Evolutionary conservation across 176 grass and related monocot species (phyloP).

Genomic region (Juncus effusus): DNA sequence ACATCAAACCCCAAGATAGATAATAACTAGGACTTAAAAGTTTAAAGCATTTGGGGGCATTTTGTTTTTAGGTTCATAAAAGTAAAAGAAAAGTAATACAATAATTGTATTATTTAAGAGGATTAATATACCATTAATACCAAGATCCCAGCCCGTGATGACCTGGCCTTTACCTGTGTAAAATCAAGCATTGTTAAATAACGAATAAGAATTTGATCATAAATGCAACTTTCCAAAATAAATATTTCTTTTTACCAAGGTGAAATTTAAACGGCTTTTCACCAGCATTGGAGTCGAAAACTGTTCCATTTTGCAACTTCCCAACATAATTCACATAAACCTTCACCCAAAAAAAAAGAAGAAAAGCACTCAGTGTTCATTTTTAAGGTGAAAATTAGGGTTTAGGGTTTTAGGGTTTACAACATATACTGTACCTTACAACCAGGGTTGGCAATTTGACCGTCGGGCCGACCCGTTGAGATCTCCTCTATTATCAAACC

Average conservation of each 20-base stretch:
- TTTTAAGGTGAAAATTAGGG: not conserved
- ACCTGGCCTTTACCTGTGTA: conserved; percentile 74
- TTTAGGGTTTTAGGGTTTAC: not conserved
- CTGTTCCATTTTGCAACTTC: conserved; percentile 80
- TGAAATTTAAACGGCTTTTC: conserved; percentile 70
- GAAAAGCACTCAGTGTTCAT: not conserved
- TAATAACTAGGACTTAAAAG: not conserved
- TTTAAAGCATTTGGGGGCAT: too few relatives aligned
- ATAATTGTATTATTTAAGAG: not conserved
- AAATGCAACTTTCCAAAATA: not conserved
- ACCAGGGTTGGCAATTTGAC: conserved; percentile 62
- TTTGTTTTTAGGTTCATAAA: not conserved
- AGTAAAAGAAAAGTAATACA: not conserved
- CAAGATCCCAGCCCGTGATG: conserved; percentile 93
- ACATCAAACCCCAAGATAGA: not conserved
- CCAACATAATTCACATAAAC: conserved; percentile 83
- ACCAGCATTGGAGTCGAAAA: conserved; percentile 76
- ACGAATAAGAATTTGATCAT: conserved; percentile 3
- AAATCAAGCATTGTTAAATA: not conserved
- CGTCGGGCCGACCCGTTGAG: conserved; percentile 69
- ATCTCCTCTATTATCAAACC: conserved; percentile 69
- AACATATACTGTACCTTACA: conserved; percentile 49
- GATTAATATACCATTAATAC: conserved; percentile 51
- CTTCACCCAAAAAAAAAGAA: conserved; percentile 26
- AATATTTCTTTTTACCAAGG: conserved; percentile 51